These are phyloP conservation scores for Cylindrodendrum hubeiense DNA, from an alignment of 2,329 filamentous ascomycete genomes.

Conservation along the genomic window DNA sequence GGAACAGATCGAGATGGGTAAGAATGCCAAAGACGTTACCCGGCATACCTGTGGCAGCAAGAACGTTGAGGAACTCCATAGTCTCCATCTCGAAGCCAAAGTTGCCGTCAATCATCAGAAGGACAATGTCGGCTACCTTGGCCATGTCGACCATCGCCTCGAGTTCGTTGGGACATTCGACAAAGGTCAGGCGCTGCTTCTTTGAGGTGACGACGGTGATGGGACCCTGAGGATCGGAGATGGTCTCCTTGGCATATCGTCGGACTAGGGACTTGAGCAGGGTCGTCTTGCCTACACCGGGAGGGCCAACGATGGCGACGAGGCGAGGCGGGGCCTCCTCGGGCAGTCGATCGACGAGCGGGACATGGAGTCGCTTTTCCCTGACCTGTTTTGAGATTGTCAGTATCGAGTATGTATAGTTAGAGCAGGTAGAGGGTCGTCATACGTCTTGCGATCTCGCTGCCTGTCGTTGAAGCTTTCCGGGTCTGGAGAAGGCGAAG, in stretches of 20 bases:
- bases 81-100: constrained; percentile 99
- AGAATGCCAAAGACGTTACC: constrained; percentile 98
- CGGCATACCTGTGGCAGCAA: constrained; percentile 96
- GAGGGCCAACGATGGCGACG: constrained; percentile 93
- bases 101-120: constrained; percentile 98
- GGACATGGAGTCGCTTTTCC: constrained; percentile 96
- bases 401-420: constrained; percentile 30
- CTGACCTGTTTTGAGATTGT: constrained; percentile 72
- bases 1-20: constrained; percentile 95
- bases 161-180: constrained; percentile 97
- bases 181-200: constrained; percentile 91
- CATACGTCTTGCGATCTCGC: constrained; percentile 78
- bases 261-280: constrained; percentile 94
- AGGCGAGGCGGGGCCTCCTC: constrained; percentile 95
- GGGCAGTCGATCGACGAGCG: constrained; percentile 93
- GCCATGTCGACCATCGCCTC: constrained; percentile 97
- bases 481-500: constrained; percentile 86
- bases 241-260: constrained; percentile 94
- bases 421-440: background rate
- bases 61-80: constrained; percentile 97
- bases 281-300: constrained; percentile 95
- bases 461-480: constrained; percentile 81
- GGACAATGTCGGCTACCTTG: constrained; percentile 96
- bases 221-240: constrained; percentile 89
- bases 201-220: constrained; percentile 98